These are phyloP conservation scores for Metschnikowia matae DNA, from an alignment of 805 yeast species.

Conservation along the genomic window DNA sequence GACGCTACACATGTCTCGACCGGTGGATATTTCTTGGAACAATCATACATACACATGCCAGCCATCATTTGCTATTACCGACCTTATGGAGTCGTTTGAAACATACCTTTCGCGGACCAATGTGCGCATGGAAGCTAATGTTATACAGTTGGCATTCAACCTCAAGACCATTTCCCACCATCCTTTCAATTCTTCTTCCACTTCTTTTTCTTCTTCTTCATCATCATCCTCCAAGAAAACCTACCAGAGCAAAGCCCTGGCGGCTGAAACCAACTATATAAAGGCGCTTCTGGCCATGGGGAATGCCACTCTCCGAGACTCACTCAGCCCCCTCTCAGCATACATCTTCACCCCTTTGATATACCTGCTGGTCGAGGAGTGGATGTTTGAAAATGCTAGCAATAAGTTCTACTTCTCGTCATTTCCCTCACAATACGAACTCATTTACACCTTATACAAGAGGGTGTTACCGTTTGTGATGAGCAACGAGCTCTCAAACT, in stretches of 20 bases:
- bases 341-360: conserved; percentile 28
- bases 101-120: conserved; percentile 25
- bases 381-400: not conserved
- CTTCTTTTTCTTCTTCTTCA: not conserved
- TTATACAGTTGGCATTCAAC: conserved; percentile 28
- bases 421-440: conserved; percentile 27
- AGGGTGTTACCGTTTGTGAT: conserved; percentile 28
- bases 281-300: conserved; percentile 18
- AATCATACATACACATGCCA: conserved; percentile 25
- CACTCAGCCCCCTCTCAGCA: conserved; percentile 17
- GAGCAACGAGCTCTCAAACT: conserved; percentile 18
- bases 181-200: not conserved
- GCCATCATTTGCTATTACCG: conserved; percentile 23
- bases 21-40: conserved; percentile 24
- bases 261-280: not conserved
- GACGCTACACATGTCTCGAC: conserved; percentile 15
- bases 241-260: not conserved
- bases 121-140: conserved; percentile 31
- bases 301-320: conserved; percentile 27
- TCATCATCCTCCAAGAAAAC: not conserved
- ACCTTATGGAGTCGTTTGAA: conserved; percentile 20
- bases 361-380: not conserved
- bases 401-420: conserved; percentile 15
- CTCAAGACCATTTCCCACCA: conserved; percentile 27
- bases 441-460: conserved; percentile 25